Base-by-base conservation (phyloP, 1,284 basidiomycete genomes). In the Agaricales sp. region DNA sequence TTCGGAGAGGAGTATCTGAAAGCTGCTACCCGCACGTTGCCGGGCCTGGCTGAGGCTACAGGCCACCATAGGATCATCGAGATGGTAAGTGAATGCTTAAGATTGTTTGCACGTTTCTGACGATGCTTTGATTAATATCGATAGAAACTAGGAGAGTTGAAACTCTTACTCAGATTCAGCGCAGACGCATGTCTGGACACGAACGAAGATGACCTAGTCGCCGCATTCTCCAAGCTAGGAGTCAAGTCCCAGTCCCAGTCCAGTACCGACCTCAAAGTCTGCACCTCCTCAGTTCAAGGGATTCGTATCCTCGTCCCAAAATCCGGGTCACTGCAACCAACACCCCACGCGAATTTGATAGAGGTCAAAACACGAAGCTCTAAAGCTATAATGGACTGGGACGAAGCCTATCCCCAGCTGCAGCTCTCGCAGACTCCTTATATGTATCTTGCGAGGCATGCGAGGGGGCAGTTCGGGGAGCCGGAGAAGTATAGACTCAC, bases 331-430 rank as follows among this genome's bases (percentile, higher is more conserved):
- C 50, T 35, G 25, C 47, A 24, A 50, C 53, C 54, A 1, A 51
- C 58, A 4, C 53, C 51, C 18, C 3, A 53, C 2, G 43, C 61
- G 3, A 60, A 67, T 6, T 61, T 73, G 47, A 55, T 73, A 47
- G 71, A 74, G 47, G 53, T 74, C 46, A 63, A 64, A 39, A 72
- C 71, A 22, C 60, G 68, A 25, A 59, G 66, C 1, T 38, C 22
- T 1, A 39, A 48, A 23, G 53, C 56, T 6, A 53, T 59, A 8
- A 52, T 60, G 13, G 59, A 68, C 35, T 71, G 72, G 71, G 53
- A 41, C n/a, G 62, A 68, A 2, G 54, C 60, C 3, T 70, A 68
- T 55, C 62, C 67, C 1, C 69, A 73, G 53, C 46, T 71, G 19
- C 69, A 59, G 51, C 54, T 74, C 16, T 67, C 69, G 3, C 68